Evolutionary conservation across 441 rosid genomes (phyloP).

Genomic region (Populus hybrid): DNA sequence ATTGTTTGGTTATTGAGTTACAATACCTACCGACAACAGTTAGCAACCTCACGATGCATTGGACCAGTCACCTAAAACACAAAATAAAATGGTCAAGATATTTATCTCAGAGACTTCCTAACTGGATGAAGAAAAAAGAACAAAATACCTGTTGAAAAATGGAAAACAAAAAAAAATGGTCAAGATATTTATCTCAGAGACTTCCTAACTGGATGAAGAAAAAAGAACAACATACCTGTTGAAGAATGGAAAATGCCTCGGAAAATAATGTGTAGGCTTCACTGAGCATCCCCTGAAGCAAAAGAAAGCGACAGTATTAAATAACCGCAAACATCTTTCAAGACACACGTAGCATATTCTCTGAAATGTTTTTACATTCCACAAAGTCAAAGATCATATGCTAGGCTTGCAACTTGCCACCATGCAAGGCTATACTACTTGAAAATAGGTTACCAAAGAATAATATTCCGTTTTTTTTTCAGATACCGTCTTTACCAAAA

Average conservation of each 20-base stretch:
- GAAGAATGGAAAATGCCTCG: conserved; percentile 96
- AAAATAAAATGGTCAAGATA: conserved; percentile 13
- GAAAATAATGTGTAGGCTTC: conserved; percentile 94
- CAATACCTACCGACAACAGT: conserved; percentile 82
- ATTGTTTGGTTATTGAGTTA: conserved; percentile 1
- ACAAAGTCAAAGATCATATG: neutral
- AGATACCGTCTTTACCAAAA: neutral
- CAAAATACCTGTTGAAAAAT: too few relatives aligned
- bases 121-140: neutral
- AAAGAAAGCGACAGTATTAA: neutral
- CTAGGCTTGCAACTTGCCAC: neutral
- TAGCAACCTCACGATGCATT: conserved; percentile 98
- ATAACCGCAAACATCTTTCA: neutral
- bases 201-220: neutral
- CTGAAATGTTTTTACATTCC: neutral
- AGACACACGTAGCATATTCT: neutral
- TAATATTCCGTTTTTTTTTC: neutral
- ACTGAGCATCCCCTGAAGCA: conserved; percentile 87
- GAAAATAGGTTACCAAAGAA: neutral
- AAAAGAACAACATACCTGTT: conserved; percentile 59
- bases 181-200: conserved; percentile 7
- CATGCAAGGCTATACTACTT: neutral
- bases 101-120: conserved; percentile 1
- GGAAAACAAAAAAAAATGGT: conserved; percentile 11
- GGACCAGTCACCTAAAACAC: conserved; percentile 95